Base-by-base conservation (phyloP, 495 filamentous ascomycete species). In the Neurospora intermedia region DNA sequence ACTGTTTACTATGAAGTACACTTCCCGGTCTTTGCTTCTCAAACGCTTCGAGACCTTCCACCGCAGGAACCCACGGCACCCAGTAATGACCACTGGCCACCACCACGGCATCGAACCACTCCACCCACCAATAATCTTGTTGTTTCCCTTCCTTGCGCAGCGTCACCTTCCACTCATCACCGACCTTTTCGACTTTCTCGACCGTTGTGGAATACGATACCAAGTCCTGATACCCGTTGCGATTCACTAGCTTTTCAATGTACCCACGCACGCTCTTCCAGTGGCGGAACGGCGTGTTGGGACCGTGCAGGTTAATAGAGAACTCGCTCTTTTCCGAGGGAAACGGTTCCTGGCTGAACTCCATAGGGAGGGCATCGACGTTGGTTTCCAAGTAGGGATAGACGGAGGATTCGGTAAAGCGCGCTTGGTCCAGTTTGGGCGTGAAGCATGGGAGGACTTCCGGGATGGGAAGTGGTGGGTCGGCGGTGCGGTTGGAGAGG, bases 21-120 rank as follows among this genome's bases (percentile, higher is more conserved):
- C 79, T 74, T 0, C 85, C 86, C 0, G 89, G 88, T 45, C 78
- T 54, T 3, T 54, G 46, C 70, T 76, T 78, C 54, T 78, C 78
- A 70, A 89, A 88, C 9, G 74, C 74, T 42, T 80, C 75, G 10
- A 81, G 10, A 4, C 80, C 90, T 78, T 90, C 89, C 88, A 69
- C 88, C 41, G 85, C 79, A 0, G 92, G 92, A 20, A 93, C 79
- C 76, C 85, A 89, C 4, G 91, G 91, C 1, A 92, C 88, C 75
- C 83, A 86, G 78, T 88, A 93, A 77, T 94, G 91, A 0, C 92
- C 92, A 74, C 82, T 91, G 16, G 92, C 91, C 31, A 92, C 87
- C 1, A 93, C 85, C 6, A 94, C 87, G 6, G 90, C 91, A 81
- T 95, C 92, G 77, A 89, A 94, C 69, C 71, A 78, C 48, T 78